phyloP scores from a whole-genome alignment of 208 protist genomes.

The Wallacemonas sp. region DNA sequence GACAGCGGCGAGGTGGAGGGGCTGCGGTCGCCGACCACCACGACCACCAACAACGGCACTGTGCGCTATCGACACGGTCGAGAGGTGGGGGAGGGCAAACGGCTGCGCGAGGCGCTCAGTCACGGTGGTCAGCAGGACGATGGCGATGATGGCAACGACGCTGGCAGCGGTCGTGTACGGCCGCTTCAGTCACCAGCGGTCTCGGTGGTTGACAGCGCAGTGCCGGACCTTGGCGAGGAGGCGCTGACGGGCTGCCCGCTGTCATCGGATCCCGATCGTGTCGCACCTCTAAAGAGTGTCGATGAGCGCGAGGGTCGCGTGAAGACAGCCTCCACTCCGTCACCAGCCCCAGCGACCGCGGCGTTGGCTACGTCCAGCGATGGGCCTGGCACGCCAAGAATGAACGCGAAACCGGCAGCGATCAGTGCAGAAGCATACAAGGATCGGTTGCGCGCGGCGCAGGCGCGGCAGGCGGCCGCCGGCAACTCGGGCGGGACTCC shows the following conservation, averaged over 20 bases:
- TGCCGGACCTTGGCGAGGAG: no score
- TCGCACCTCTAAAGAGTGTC: no score
- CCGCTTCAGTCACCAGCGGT: background rate
- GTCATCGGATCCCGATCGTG: no score
- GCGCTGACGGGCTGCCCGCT: no score
- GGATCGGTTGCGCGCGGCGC: background rate
- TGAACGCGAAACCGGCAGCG: background rate
- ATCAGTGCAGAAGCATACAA: slow-evolving; percentile 5
- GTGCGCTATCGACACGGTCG: slow-evolving; percentile 6
- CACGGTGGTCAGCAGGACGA: no score
- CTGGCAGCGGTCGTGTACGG: no score
- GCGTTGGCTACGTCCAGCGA: no score
- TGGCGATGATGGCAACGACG: no score
- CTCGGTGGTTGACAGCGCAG: no score
- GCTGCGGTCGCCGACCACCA: background rate
- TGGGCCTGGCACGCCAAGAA: no score
- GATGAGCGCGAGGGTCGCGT: no score
- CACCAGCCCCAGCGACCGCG: background rate
- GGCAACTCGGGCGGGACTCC: background rate
- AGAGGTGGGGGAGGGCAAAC: background rate
- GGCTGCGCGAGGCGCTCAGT: background rate
- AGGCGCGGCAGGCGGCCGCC: background rate
- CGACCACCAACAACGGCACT: background rate
- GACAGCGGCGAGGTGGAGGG: background rate
- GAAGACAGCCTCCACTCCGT: no score